These are phyloP conservation scores for Acrasis kona DNA, from an alignment of 78 protist genomes.

Conservation along the genomic window DNA sequence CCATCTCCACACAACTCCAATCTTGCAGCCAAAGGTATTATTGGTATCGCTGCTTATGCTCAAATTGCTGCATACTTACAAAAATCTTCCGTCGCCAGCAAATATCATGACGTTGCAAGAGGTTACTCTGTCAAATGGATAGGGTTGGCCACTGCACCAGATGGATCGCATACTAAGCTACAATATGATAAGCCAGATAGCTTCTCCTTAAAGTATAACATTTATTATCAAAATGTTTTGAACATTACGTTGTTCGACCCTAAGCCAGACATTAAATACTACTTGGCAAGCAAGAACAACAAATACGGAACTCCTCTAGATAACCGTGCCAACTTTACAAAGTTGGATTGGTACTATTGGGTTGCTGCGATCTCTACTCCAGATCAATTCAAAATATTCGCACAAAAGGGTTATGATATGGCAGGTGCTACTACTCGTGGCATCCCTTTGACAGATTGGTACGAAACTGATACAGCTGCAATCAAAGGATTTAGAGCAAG, in stretches of 20 bases:
- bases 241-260: not conserved
- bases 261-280: not conserved
- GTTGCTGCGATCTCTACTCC: too few species aligned
- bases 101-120: not conserved
- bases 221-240: not conserved
- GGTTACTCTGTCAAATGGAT: constrained; percentile 1
- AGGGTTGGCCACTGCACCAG: not conserved
- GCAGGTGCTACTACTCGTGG: not conserved
- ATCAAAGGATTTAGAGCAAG: constrained; percentile 2
- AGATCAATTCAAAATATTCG: not conserved
- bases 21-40: constrained; percentile 25
- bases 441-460: constrained; percentile 10
- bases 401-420: not conserved
- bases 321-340: constrained; percentile 11
- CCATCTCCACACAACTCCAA: constrained; percentile 30
- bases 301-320: constrained; percentile 29
- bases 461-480: not conserved
- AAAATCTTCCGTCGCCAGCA: not conserved
- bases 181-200: constrained; percentile 9
- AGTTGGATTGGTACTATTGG: constrained; percentile 25
- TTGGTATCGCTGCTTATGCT: constrained; percentile 10
- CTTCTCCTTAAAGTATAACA: constrained; percentile 29
- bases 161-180: constrained; percentile 6
- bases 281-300: not conserved
- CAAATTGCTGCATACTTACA: not conserved